A percentile compares a stretch with the other conserved stretches of the same genome.
Evolutionary conservation across 495 filamentous ascomycete genomes (phyloP).

Genomic region (Tuber indicum): DNA sequence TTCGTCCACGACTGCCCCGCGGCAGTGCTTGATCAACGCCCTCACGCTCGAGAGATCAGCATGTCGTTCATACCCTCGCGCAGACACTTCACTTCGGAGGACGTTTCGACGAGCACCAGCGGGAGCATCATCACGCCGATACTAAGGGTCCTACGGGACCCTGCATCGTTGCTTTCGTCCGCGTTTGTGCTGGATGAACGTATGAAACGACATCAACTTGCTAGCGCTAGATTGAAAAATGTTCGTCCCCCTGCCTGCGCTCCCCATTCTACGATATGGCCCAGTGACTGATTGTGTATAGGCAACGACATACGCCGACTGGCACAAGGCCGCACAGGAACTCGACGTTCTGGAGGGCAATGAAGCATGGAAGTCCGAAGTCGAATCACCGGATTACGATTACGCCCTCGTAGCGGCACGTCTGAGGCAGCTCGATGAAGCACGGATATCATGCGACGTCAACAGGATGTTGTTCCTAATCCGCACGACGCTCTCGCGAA

Average conservation of each 20-base stretch:
- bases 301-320: conserved; percentile 60
- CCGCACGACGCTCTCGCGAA: conserved; percentile 71
- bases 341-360: conserved; percentile 76
- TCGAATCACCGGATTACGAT: conserved; percentile 63
- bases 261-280: conserved; percentile 18
- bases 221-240: conserved; percentile 27
- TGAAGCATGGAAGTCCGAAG: conserved; percentile 69
- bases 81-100: neutral
- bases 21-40: neutral
- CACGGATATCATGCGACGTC: conserved; percentile 66
- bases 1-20: neutral
- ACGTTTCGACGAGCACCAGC: conserved; percentile 3
- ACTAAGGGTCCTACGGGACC: conserved; percentile 22
- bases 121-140: conserved; percentile 26
- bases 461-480: conserved; percentile 70
- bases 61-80: neutral
- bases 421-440: conserved; percentile 66
- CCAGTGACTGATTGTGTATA: conserved; percentile 32
- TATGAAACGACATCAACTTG: conserved; percentile 28
- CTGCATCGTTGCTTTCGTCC: conserved; percentile 19
- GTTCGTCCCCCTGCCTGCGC: conserved; percentile 12
- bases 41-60: neutral
- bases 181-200: conserved; percentile 25
- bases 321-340: conserved; percentile 64
- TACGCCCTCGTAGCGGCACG: conserved; percentile 59